Percentiles rank a stretch among this genome's conserved stretches.
Conservation (phyloP, 257 asterid genomes). For the Fraxinus pennsylvanica region DNA sequence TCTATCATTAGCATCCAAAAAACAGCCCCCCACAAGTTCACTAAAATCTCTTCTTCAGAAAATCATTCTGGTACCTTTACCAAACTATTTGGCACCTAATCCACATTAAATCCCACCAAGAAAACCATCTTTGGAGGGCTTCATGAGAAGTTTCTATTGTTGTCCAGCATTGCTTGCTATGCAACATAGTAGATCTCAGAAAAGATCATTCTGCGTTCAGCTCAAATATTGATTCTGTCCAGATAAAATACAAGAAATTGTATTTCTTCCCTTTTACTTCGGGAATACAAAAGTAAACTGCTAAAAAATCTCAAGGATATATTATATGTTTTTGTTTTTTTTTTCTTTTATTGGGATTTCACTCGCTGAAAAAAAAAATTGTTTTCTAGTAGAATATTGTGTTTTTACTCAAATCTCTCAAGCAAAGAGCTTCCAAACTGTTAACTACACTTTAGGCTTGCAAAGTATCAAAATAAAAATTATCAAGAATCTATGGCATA, state of each 20-base stretch:
- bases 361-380: neutral
- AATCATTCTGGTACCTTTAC: neutral
- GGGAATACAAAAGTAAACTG: no score
- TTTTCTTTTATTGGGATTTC: neutral
- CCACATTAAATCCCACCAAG: neutral
- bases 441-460: neutral
- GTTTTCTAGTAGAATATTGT: no score
- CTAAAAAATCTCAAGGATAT: neutral
- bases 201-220: neutral
- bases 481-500: neutral
- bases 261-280: no score
- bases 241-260: no score
- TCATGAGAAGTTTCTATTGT: neutral
- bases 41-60: no score
- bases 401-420: neutral
- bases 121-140: neutral
- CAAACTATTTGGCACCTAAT: neutral
- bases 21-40: no score
- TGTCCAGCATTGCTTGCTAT: neutral
- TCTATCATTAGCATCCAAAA: no score
- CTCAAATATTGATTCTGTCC: neutral
- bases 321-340: no score
- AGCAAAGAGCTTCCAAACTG: neutral
- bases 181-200: neutral
- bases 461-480: neutral